Evolutionary conservation across 306 rosid species (phyloP), one percentile per base, ranked within the genome.

Genomic region (Ziziphus jujuba): DNA sequence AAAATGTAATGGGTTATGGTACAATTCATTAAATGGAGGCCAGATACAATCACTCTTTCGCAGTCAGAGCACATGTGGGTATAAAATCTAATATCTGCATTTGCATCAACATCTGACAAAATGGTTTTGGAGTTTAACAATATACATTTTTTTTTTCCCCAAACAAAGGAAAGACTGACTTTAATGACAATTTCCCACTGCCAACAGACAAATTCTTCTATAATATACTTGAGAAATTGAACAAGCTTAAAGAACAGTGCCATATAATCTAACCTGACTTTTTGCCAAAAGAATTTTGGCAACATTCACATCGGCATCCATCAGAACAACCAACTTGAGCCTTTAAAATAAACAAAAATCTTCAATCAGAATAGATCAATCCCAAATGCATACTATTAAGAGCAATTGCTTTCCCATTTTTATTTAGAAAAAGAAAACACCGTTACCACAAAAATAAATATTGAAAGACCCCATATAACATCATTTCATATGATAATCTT

Each of bases 231-330:
- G 17, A 47, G 8, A 22, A 40, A 2, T 23, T 33, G 22, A 23
- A 53, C 8, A 45, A 57, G 33, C 36, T n/a, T 65, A n/a, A 2
- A 44, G 36, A 35, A 28, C 6, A 52, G 25, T 66, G 51, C 31
- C 22, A 28, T 5, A 16, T 17, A 50, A 34, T 20, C 75, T 36
- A 28, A 78, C 84, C 79, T 72, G 74, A 0, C 24, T 20, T 60
- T 5, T 5, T 55, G 73, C 87, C 81, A 55, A 61, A 78, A 6
- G 71, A 40, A 54, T 82, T 82, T 53, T 67, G 34, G 69, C 87
- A 82, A 54, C 63, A n/a, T 11, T 63, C 71, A 23, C 87, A 82
- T 31, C 40, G 51, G 44, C 87, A 82, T 33, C 34, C 61, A 6
- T 7, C 22, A 3, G 84, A 78, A 61, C 84, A 78, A 59, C 79